A percentile compares a stretch with the other conserved stretches of the same genome.
Conservation (phyloP, 1,139 yeast genomes). For the Saccharomycopsis hybrid region DNA sequence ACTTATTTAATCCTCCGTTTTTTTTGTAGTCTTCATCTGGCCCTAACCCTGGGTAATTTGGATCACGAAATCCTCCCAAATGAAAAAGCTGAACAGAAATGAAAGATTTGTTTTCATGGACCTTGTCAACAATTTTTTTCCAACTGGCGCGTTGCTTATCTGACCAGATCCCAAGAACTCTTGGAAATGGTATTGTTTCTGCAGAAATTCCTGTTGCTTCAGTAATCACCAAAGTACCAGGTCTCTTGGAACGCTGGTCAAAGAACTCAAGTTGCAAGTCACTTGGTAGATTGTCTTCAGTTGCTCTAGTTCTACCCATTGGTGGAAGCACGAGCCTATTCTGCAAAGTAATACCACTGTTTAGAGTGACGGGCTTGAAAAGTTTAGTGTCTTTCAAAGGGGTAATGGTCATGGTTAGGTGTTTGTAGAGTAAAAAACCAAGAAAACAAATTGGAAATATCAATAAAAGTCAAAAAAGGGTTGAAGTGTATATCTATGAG, state of each 20-base stretch:
- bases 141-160: slow-evolving; percentile 36
- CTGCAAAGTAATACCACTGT: slow-evolving; percentile 29
- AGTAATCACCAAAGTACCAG: slow-evolving; percentile 34
- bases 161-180: slow-evolving; percentile 42
- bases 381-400: slow-evolving; percentile 30
- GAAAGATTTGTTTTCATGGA: slow-evolving; percentile 33
- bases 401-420: not conserved
- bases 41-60: slow-evolving; percentile 32
- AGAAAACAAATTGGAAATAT: too few species aligned
- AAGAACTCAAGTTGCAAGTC: slow-evolving; percentile 30
- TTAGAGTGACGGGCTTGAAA: slow-evolving; percentile 45
- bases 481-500: too few species aligned
- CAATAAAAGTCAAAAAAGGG: too few species aligned
- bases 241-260: slow-evolving; percentile 30
- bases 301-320: slow-evolving; percentile 45
- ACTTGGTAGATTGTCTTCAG: slow-evolving; percentile 22
- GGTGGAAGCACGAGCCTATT: slow-evolving; percentile 47
- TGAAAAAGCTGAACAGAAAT: slow-evolving; percentile 36
- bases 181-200: slow-evolving; percentile 32
- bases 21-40: slow-evolving; percentile 30
- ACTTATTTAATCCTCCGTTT: slow-evolving; percentile 30
- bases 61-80: slow-evolving; percentile 32
- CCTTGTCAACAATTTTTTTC: slow-evolving; percentile 30
- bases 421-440: too few species aligned
- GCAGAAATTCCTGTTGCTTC: slow-evolving; percentile 37